Base-by-base conservation (phyloP, 177 flowering plant species). In the Vitis hybrid region DNA sequence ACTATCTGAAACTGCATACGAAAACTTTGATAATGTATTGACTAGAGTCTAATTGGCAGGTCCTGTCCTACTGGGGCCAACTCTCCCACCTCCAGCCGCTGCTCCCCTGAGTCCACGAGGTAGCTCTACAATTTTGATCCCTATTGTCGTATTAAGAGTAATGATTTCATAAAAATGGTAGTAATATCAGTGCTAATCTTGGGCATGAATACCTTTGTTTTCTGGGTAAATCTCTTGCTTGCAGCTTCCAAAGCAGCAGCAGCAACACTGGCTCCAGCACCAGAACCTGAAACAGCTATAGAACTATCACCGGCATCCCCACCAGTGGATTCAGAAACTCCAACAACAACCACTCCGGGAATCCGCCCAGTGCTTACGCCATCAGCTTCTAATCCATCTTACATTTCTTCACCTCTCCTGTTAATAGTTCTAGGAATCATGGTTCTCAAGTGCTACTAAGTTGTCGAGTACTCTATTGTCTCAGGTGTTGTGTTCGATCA, bases 91-190 rank as follows among this genome's bases (percentile, higher is more conserved):
- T 8, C 31, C 71, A 22, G 65, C 72, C 31, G 59, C 82, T 62
- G 68, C 85, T 45, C 71, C 90, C 53, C 71, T 74, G 5, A 76
- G 78, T 71, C 84, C 90, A 57, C 20, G 15, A 82, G 86, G 91
- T 84, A 18, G 12, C 18, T 54, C 18, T 53, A 56, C 18, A 39
- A 12, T 5, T 26, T 22, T 13, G 52, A 13, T 14, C 20, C 6
- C 16, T 62, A 10, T 26, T 26, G 29, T 26, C 3, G 29, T 26
- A 26, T 26, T 26, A 26, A 26, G 29, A 26, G 29, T 26, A 26
- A 0, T 26, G 29, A 26, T 26, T 26, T 26, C 29, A 26, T 26
- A 26, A 26, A 26, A 26, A 2, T 26, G 1, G 45, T 5, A 7
- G 45, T 39, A 7, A 39, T 39, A 39, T 39, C 45, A 39, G 45